These are phyloP conservation scores for Phragmites australis DNA, from an alignment of 176 grass and related monocot species.

Conservation along the genomic window DNA sequence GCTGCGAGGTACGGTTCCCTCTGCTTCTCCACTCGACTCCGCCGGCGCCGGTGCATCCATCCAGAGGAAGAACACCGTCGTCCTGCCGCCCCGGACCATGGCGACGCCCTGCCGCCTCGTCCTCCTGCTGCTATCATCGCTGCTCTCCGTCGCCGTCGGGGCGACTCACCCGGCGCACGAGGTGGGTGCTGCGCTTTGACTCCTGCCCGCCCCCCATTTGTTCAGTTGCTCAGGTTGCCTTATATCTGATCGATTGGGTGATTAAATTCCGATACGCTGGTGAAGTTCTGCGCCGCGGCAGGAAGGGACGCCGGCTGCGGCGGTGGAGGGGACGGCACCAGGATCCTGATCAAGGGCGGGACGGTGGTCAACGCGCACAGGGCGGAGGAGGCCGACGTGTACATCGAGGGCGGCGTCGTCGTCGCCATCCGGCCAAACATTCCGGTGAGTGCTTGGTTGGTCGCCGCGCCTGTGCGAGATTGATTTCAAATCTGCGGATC, in stretches of 20 bases:
- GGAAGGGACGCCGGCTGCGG: constrained; percentile 31
- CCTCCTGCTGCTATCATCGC: neutral
- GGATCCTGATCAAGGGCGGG: constrained; percentile 89
- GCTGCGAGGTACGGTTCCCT: neutral
- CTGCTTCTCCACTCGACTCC: constrained; percentile 7
- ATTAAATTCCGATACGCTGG: neutral
- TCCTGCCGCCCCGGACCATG: too few species aligned
- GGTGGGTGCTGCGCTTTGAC: constrained; percentile 24
- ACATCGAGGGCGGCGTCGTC: constrained; percentile 85
- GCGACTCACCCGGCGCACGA: constrained; percentile 44
- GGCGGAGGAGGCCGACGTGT: constrained; percentile 80
- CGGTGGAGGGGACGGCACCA: constrained; percentile 49
- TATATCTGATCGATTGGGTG: constrained; percentile 4
- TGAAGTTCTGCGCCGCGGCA: constrained; percentile 58
- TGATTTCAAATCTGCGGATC: constrained; percentile 16
- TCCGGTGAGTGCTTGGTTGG: constrained; percentile 44
- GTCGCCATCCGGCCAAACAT: constrained; percentile 74
- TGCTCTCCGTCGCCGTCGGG: neutral
- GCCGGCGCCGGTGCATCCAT: neutral
- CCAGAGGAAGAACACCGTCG: too few species aligned
- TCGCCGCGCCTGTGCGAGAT: neutral
- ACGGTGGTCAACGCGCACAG: constrained; percentile 92
- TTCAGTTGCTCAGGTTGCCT: neutral
- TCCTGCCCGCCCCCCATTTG: neutral
- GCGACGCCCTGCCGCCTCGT: neutral